Evolutionary conservation across 164 flowering plant genomes (phyloP).

Genomic region (Nelumbo lutea): DNA sequence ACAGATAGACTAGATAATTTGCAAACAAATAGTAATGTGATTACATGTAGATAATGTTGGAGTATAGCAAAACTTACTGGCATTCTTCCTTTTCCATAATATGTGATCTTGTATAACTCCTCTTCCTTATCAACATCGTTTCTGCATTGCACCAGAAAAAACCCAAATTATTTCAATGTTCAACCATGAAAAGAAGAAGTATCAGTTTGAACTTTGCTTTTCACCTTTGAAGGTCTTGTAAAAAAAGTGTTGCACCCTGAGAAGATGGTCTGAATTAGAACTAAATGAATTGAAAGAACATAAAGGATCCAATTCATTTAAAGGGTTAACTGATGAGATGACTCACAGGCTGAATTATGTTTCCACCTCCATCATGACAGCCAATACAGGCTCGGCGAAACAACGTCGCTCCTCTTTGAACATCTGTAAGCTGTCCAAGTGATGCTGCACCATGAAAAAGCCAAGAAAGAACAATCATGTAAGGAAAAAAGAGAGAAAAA

Average conservation of each 20-base stretch:
- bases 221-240: constrained; percentile 70
- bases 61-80: constrained; percentile 42
- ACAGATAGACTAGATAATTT: not conserved
- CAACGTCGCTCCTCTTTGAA: constrained; percentile 57
- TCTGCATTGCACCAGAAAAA: constrained; percentile 27
- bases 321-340: not conserved
- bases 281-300: not conserved
- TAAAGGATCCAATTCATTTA: not conserved
- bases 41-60: constrained; percentile 3
- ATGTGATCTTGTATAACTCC: constrained; percentile 60
- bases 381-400: constrained; percentile 76
- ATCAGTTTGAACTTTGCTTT: not conserved
- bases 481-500: not conserved
- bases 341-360: constrained; percentile 80
- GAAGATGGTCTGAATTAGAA: constrained; percentile 8
- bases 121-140: constrained; percentile 75
- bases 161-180: constrained; percentile 4
- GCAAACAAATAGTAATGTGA: not conserved
- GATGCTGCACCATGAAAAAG: constrained; percentile 32
- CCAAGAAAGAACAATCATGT: not conserved
- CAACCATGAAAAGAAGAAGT: not conserved
- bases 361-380: constrained; percentile 90
- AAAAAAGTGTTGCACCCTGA: constrained; percentile 83
- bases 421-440: constrained; percentile 40
- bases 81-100: constrained; percentile 89